Base-by-base conservation (phyloP, 208 protist genomes). In the Herpetomonas samuelpessoai region DNA sequence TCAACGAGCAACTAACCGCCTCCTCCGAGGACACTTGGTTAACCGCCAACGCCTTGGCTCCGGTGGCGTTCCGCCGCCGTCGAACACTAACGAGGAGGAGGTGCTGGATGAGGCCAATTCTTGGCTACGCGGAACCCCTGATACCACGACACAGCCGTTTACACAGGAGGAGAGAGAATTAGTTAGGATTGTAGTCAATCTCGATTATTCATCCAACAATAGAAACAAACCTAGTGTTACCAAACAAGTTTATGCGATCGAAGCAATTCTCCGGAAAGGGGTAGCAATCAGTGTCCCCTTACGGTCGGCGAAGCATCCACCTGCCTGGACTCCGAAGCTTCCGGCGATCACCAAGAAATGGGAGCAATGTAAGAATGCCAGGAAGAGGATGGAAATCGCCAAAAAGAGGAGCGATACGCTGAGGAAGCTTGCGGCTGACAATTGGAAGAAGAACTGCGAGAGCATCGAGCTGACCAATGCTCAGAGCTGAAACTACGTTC, bases 271-370 rank as follows among this genome's bases (percentile, higher is more conserved):
- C n/a, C n/a, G n/a, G n/a, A n/a, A n/a, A n/a, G n/a, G n/a, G n/a
- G n/a, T n/a, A n/a, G n/a, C n/a, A n/a, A n/a, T n/a, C n/a, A n/a
- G n/a, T n/a, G 35, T 41, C 14, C 14, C 35, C 9, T 41, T 18
- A 6, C 35, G 35, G 9, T 41, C 35, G 35, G 35, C 14, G 35
- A 41, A 41, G 14, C 14, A 18, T 41, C 25, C 47, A 14, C 57
- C 57, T 2, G 49, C 52, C 24, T 71, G 65, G 65, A 65, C 65
- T 16, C 57, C 49, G 21, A 57, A 65, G 38, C 38, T 65, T 1
- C 24, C 24, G 14, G 38, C 51, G 2, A 2, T 27, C n/a, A 9
- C 26, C 22, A 29, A 56, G 24, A 27, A n/a, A 6, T 1, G 2
- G 2, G 28, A 10, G 28, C 1, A 4, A 4, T 21, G 25, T 3